Evolutionary conservation across 2,329 filamentous ascomycete genomes (phyloP).

Genomic region (Phyllosticta citriasiana): DNA sequence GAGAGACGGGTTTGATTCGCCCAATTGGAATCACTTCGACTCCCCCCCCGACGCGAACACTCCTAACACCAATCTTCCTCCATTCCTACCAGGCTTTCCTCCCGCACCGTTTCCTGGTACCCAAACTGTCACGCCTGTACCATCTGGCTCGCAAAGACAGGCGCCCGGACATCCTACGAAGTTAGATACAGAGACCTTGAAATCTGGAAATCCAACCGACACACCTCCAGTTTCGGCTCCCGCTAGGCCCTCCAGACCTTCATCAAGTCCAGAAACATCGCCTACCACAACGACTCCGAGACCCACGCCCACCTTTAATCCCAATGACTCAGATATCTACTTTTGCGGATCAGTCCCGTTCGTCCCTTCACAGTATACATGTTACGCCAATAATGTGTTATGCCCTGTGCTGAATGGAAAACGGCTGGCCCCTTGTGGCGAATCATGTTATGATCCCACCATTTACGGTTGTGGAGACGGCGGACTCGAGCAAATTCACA

Average conservation of each 20-base stretch:
- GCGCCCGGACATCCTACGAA: background rate
- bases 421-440: conserved; percentile 1
- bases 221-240: background rate
- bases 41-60: background rate
- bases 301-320: background rate
- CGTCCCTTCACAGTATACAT: conserved; percentile 5
- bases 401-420: conserved; percentile 2
- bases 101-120: background rate
- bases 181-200: background rate
- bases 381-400: conserved; percentile 1
- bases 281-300: background rate
- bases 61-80: background rate
- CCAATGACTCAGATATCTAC: background rate
- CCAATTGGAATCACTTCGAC: background rate
- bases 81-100: background rate
- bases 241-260: background rate
- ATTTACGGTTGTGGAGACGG: conserved; percentile 2
- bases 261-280: background rate
- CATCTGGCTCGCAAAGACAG: too few relatives aligned
- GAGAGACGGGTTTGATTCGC: background rate
- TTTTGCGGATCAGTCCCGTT: conserved; percentile 1
- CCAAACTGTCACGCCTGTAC: background rate
- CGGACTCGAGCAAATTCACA: background rate
- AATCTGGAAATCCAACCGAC: background rate
- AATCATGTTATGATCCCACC: conserved; percentile 4